Evolutionary conservation across 805 yeast species (phyloP), one percentile per base, ranked within the genome.

Genomic region (Cyberlindnera subsufficiens): DNA sequence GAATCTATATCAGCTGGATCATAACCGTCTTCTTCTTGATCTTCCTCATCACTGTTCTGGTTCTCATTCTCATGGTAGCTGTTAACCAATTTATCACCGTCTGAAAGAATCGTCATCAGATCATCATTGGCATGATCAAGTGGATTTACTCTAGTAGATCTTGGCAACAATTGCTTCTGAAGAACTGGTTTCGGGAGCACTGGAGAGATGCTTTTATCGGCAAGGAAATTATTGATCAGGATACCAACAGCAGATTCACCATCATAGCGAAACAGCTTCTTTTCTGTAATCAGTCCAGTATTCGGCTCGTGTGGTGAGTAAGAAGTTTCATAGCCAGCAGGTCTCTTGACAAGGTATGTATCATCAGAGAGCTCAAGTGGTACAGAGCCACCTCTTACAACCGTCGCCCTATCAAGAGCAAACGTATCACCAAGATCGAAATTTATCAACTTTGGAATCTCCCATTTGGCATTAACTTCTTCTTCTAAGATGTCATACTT

Each of bases 51-150:
- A 9, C 20, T 19, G 7, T 16, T 34, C 14, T 34, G 19, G 18
- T n/a, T 19, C 18, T 11, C 18, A 13, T 32, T 16, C 8, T 37
- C 20, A 8, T 37, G 32, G 17, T 16, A 14, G 32, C 17, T 13
- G 8, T 20, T 20, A 5, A 39, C 32, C 25, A 39, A 27, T 6
- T 15, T 13, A 19, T 39, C 42, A 5, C 37, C 37, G 20, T 39
- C 42, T 16, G 29, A 30, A 11, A 39, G 30, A 14, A 39, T 39
- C 6, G 20, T n/a, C 42, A 39, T 30, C 30, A 39, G 38, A 14
- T 39, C 38, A 30, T 34, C 42, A 17, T 29, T 35, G 18, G 22
- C 37, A 34, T 34, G 16, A 34, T 11, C 16, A 20, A 20, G 22
- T 20, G 22, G 19, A 14, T 5, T 17, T 37, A 20, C 15, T 18